Conservation (phyloP, 163 green algal species). For the Coccomyxa subellipsoidea region DNA sequence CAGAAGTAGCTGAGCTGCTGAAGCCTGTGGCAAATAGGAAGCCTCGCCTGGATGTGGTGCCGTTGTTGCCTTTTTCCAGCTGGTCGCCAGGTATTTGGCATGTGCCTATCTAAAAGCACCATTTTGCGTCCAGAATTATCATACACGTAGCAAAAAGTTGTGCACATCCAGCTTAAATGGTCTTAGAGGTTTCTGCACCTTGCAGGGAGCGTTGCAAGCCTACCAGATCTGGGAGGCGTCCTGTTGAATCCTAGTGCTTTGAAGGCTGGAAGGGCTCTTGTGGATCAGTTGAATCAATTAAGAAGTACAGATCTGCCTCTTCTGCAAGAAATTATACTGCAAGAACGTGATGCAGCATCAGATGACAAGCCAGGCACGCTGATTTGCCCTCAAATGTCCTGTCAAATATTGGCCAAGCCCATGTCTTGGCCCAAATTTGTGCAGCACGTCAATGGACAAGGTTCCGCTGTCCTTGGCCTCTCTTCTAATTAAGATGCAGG, state of each 20-base stretch:
- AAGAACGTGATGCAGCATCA: too few relatives aligned
- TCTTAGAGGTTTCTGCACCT: not conserved
- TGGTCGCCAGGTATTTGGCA: slow-evolving; percentile 16
- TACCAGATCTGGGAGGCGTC: not conserved
- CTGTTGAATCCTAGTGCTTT: not conserved
- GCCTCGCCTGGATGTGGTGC: slow-evolving; percentile 32
- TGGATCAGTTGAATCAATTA: not conserved
- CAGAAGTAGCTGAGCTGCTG: slow-evolving; percentile 13
- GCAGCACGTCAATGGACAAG: too few relatives aligned
- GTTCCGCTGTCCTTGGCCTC: too few relatives aligned
- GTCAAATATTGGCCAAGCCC: not conserved
- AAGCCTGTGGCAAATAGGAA: slow-evolving; percentile 15
- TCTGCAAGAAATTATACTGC: not conserved
- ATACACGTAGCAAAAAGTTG: not conserved
- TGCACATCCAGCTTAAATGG: not conserved
- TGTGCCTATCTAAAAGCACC: not conserved
- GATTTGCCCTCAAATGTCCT: not conserved
- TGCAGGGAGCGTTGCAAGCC: slow-evolving; percentile 15
- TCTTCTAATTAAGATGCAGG: too few relatives aligned
- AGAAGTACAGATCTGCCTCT: not conserved
- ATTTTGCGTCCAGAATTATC: not conserved
- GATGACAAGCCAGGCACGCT: too few relatives aligned
- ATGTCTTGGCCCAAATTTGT: too few relatives aligned
- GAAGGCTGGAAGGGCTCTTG: not conserved
- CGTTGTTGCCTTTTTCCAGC: slow-evolving; percentile 26